Evolutionary conservation across 2,329 filamentous ascomycete genomes (phyloP).

Genomic region (Paracamarosporium sp.): DNA sequence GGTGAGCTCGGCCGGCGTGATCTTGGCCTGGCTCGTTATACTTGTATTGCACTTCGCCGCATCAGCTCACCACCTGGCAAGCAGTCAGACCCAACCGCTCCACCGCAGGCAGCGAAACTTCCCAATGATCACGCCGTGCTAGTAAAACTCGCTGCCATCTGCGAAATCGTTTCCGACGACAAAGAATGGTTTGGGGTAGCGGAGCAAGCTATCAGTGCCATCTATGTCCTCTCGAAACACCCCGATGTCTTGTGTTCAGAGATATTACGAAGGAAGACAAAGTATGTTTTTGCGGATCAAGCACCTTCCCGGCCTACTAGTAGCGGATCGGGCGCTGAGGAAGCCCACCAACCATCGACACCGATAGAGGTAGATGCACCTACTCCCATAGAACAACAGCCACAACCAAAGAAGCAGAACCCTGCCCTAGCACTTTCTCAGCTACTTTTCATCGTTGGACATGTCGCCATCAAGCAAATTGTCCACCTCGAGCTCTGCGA

Average conservation of each 20-base stretch:
- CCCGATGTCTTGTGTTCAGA: conserved; percentile 93
- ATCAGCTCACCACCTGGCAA: conserved; percentile 78
- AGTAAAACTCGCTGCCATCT: conserved; percentile 79
- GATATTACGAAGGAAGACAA: conserved; percentile 85
- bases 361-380: conserved; percentile 25
- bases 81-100: conserved; percentile 67
- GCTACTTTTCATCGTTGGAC: conserved; percentile 91
- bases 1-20: conserved; percentile 81
- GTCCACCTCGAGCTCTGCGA: conserved; percentile 98
- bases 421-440: conserved; percentile 83
- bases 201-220: conserved; percentile 94
- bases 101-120: conserved; percentile 70
- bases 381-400: conserved; percentile 32
- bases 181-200: conserved; percentile 95
- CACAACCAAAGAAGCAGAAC: conserved; percentile 60
- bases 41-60: conserved; percentile 87
- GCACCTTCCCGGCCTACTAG: conserved; percentile 44
- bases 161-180: conserved; percentile 84
- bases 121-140: conserved; percentile 92
- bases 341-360: no score
- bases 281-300: conserved; percentile 74
- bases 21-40: conserved; percentile 89
- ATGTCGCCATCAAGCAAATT: conserved; percentile 98
- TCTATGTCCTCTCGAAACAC: conserved; percentile 92
- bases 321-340: conserved; percentile 39